These are phyloP conservation scores for Annona squamosa DNA, from an alignment of 164 flowering plant genomes.

Conservation along the genomic window DNA sequence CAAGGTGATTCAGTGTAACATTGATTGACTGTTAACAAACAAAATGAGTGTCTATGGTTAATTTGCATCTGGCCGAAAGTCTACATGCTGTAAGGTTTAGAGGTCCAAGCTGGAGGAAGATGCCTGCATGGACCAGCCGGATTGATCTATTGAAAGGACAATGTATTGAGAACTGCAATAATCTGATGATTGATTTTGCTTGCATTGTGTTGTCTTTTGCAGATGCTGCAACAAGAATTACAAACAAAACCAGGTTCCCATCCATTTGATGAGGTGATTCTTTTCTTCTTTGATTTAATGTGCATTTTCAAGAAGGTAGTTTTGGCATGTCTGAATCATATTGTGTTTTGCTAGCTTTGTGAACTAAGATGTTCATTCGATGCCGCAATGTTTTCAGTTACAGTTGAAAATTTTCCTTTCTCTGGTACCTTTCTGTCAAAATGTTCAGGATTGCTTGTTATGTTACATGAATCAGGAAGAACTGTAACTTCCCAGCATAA, in stretches of 20 bases:
- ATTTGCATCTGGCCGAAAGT: neutral
- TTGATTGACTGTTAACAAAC: neutral
- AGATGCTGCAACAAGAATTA: slow-evolving; percentile 70
- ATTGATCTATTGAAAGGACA: neutral
- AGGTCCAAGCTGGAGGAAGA: neutral
- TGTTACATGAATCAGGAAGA: neutral
- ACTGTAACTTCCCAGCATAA: neutral
- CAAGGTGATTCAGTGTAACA: neutral
- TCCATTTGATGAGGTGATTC: slow-evolving; percentile 83
- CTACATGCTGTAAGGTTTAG: neutral
- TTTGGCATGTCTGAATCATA: neutral
- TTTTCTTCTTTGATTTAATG: neutral
- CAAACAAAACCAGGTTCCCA: slow-evolving; percentile 59
- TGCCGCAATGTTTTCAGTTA: neutral
- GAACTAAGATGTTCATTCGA: neutral
- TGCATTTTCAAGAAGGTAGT: neutral
- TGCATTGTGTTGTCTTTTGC: slow-evolving; percentile 16
- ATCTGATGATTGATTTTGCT: neutral
- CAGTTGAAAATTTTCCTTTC: neutral
- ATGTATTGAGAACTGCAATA: neutral
- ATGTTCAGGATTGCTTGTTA: neutral
- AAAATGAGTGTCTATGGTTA: neutral
- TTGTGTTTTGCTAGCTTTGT: neutral
- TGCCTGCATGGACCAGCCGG: neutral
- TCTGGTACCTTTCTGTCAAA: neutral